Base-by-base conservation (phyloP, 148 eudicot genomes). In the Polygonum aviculare region DNA sequence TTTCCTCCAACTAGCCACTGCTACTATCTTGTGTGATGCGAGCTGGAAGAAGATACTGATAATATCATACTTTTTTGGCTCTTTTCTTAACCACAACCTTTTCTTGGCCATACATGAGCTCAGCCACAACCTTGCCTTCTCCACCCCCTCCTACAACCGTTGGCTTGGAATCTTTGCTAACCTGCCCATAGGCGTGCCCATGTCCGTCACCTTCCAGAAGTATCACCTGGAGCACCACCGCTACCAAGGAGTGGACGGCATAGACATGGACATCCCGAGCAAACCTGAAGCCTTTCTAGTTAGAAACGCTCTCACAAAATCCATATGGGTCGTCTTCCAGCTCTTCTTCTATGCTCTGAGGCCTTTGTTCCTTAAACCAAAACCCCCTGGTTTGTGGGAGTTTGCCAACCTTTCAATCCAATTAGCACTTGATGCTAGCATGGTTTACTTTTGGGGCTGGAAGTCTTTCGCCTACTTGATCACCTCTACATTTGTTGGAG, bases 161-260 rank as follows among this genome's bases (percentile, higher is more conserved):
- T 92, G 95, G 88, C 96, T 94, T 12, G 97, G 98, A 14, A 94
- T 94, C 41, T 90, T 94, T 2, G 98, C 98, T 10, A 94, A 94
- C 84, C 95, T 94, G 31, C 98, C 98, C 54, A 84, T 94, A 12
- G 97, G 98, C 12, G 97, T 94, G 16, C 98, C 98, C 39, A 90
- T 94, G 97, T 92, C 98, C 3, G 81, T 94, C 79, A 94, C 98
- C 70, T 94, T 94, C 92, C 98, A 94, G 83, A 94, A 94, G 79
- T 94, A 94, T 47, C 98, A 94, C 76, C 90, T 94, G 4, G 98
- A 94, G 85, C 98, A 94, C 82, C 98, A 94, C 63, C 85, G 93
- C 2, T 94, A 80, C 77, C 98, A 94, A 85, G 98, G 98, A 38
- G 92, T 91, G 0, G 98, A 94, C 72, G 98, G 92, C 22, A 21